Conservation (phyloP, 2,329 filamentous ascomycete genomes). For the Apiospora pterosperma region DNA sequence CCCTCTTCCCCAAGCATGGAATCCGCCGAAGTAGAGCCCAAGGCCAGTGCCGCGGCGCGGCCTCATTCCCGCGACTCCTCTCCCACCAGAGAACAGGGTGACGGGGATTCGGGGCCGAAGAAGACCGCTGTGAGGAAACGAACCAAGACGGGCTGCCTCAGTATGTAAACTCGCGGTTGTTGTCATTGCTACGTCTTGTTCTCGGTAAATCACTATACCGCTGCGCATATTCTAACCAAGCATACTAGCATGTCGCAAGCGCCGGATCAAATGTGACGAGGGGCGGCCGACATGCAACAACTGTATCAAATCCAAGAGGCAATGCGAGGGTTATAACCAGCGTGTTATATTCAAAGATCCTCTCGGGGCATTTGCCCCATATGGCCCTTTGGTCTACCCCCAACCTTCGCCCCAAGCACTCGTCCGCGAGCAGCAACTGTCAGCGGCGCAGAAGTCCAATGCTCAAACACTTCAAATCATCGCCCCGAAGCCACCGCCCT, state of each 20-base stretch:
- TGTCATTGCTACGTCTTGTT: slow-evolving; percentile 7
- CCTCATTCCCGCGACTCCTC: slow-evolving; percentile 29
- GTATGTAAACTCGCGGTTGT: slow-evolving; percentile 45
- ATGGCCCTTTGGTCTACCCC: slow-evolving; percentile 42
- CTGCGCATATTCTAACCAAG: slow-evolving; percentile 13
- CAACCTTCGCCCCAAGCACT: slow-evolving; percentile 42
- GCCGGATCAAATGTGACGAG: slow-evolving; percentile 96
- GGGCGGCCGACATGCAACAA: slow-evolving; percentile 79
- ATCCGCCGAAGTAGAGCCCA: slow-evolving; percentile 13
- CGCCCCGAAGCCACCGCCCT: slow-evolving; percentile 47
- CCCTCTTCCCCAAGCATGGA: slow-evolving; percentile 23
- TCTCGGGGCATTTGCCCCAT: slow-evolving; percentile 52
- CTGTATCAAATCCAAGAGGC: slow-evolving; percentile 80
- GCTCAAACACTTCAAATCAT: slow-evolving; percentile 42
- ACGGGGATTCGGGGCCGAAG: slow-evolving; percentile 41
- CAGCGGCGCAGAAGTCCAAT: slow-evolving; percentile 35
- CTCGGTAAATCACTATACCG: background rate
- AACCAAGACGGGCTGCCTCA: slow-evolving; percentile 91
- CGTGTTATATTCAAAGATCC: slow-evolving; percentile 78
- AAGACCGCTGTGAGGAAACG: slow-evolving; percentile 58
- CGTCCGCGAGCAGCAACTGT: slow-evolving; percentile 39
- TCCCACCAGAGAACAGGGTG: slow-evolving; percentile 28
- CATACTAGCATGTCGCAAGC: slow-evolving; percentile 75
- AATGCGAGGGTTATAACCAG: slow-evolving; percentile 81
- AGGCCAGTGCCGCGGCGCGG: slow-evolving; percentile 1